Base-by-base conservation (phyloP, 805 yeast species). In the Lipomyces yamanashiensis region DNA sequence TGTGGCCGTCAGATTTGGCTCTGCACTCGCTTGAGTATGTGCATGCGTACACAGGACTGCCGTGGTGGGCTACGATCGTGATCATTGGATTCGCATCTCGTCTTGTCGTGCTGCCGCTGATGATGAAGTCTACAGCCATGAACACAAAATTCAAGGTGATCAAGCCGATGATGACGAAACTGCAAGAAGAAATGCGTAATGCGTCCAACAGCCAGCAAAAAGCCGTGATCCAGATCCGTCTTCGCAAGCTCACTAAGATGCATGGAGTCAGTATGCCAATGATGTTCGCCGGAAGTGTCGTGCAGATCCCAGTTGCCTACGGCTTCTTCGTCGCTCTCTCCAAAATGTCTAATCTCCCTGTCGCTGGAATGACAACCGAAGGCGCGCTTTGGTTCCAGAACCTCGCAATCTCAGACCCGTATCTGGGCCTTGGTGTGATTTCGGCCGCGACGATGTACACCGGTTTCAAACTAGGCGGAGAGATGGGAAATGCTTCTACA, bases 11-110 rank as follows among this genome's bases (percentile, higher is more conserved):
- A 8, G 93, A 90, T 62, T 67, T 91, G 5, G 79, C 92, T 68
- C 96, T 91, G 73, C 86, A 86, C 67, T 67, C 85, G n/a, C 77
- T 95, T 70, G 99, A 95, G 75, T 75, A 80, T 51, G 85, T 87
- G 7, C 97, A 95, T 72, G 96, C 91, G 9, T 85, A 85, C 73
- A 82, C 92, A 0, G 98, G 98, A 0, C 74, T 92, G 67, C 98
- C 98, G 45, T 95, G 99, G 99, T 95, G 98, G 98, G 91, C 88
- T 12, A 85, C 97, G 0, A 95, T 95, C 71, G 81, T 87, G 7
- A 79, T 83, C 3, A 86, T 90, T 4, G 89, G 98, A 0, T 70
- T 92, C 15, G 85, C 86, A 13, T 81, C 88, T 40, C 84, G 98
- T 75, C 73, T 85, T 6, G 65, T 83, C 3, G 76, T 93, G 80